These are phyloP conservation scores for Inga oerstediana DNA, from an alignment of 306 rosid species.

Conservation along the genomic window DNA sequence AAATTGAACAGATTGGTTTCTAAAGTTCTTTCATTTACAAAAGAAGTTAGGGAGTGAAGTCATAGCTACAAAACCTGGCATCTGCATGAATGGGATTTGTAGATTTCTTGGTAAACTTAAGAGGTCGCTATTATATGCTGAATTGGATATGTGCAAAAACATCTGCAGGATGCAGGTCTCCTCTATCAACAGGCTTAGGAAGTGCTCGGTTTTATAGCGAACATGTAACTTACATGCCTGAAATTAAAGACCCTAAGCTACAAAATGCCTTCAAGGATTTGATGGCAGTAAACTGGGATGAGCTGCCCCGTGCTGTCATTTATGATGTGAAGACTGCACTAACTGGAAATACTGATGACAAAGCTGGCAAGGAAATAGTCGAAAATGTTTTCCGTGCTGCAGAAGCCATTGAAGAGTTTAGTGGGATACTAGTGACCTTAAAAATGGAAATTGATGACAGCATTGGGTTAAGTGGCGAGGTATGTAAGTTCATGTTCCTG, in stretches of 20 bases:
- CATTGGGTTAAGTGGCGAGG: slow-evolving; percentile 88
- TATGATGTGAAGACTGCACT: slow-evolving; percentile 59
- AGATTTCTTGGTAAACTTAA: background rate
- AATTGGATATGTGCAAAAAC: slow-evolving; percentile 26
- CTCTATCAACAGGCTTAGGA: slow-evolving; percentile 54
- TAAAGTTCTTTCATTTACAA: background rate
- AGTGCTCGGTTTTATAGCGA: slow-evolving; percentile 58
- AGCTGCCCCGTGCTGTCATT: slow-evolving; percentile 50
- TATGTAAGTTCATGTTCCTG: slow-evolving; percentile 30
- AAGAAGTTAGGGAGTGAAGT: background rate
- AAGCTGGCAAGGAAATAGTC: slow-evolving; percentile 65
- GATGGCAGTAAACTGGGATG: slow-evolving; percentile 78
- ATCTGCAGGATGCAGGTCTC: slow-evolving; percentile 60
- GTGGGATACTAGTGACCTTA: slow-evolving; percentile 58
- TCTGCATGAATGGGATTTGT: slow-evolving; percentile 6
- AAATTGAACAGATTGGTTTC: background rate
- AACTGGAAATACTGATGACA: slow-evolving; percentile 68
- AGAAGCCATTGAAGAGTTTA: slow-evolving; percentile 80
- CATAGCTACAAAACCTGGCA: slow-evolving; percentile 6
- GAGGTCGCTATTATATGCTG: slow-evolving; percentile 23
- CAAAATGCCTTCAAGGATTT: slow-evolving; percentile 74
- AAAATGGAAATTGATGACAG: slow-evolving; percentile 89
- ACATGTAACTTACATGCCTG: slow-evolving; percentile 61
- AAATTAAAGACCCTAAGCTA: slow-evolving; percentile 64
- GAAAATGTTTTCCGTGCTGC: slow-evolving; percentile 78